A percentile compares a stretch with the other conserved stretches of the same genome.
Evolutionary conservation across 345 rosid genomes (phyloP).

Genomic region (Orychophragmus violaceus): DNA sequence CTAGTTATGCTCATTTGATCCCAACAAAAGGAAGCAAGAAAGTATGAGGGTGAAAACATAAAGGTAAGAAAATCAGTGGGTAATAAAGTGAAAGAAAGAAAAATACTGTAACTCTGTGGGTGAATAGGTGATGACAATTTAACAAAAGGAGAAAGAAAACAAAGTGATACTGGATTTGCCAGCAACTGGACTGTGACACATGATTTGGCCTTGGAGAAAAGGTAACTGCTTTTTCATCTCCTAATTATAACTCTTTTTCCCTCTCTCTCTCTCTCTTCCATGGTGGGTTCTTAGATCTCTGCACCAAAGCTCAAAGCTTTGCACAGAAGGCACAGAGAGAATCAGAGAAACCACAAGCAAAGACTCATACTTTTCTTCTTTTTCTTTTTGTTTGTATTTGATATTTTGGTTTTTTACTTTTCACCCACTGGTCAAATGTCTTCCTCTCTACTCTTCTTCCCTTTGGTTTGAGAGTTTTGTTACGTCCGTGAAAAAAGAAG

Average conservation of each 20-base stretch:
- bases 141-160: constrained; percentile 27
- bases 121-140: neutral
- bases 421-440: constrained; percentile 23
- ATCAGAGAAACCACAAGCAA: constrained; percentile 36
- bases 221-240: constrained; percentile 29
- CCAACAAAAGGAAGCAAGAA: neutral
- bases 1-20: neutral
- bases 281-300: constrained; percentile 39
- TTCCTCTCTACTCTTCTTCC: constrained; percentile 22
- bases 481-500: constrained; percentile 32
- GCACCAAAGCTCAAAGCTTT: constrained; percentile 36
- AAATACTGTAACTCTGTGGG: too few relatives aligned
- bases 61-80: constrained; percentile 8
- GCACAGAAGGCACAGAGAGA: constrained; percentile 32
- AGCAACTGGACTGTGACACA: constrained; percentile 47
- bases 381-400: constrained; percentile 22
- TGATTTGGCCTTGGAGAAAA: constrained; percentile 46
- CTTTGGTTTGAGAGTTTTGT: constrained; percentile 9
- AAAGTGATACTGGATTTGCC: constrained; percentile 35
- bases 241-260: constrained; percentile 36
- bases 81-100: neutral
- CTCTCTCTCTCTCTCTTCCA: constrained; percentile 24
- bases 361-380: neutral
- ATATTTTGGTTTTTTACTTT: constrained; percentile 20
- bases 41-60: neutral